Evolutionary conservation across 1,284 basidiomycete species (phyloP).

Genomic region (Flammula alnicola): DNA sequence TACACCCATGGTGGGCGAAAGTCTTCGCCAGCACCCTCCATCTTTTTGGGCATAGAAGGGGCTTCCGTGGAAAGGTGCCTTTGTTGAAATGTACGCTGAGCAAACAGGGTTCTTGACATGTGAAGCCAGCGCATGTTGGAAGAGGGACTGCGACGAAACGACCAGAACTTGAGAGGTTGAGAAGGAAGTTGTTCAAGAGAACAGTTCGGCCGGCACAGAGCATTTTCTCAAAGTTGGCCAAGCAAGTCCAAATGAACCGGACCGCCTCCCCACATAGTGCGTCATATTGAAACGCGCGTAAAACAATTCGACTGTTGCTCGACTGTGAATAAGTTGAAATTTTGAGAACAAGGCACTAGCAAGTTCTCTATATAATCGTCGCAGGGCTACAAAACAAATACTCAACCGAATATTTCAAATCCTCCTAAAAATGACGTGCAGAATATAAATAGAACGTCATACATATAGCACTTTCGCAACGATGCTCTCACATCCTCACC

Average conservation of each 20-base stretch:
- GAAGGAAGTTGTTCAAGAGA: too few relatives aligned
- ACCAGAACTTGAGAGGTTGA: too few relatives aligned
- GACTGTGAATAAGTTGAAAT: too few relatives aligned
- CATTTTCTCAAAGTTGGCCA: too few relatives aligned
- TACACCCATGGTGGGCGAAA: conserved; percentile 65
- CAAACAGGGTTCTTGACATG: background rate
- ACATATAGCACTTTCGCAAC: background rate
- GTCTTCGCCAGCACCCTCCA: conserved; percentile 37
- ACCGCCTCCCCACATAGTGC: too few relatives aligned
- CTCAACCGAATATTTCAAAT: background rate
- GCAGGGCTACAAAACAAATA: background rate
- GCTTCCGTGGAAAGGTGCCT: conserved; percentile 14
- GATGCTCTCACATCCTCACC: conserved; percentile 6
- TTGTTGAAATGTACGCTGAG: conserved; percentile 3
- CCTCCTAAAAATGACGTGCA: background rate
- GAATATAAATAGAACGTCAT: conserved; percentile 10
- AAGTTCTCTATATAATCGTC: too few relatives aligned
- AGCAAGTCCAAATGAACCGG: too few relatives aligned
- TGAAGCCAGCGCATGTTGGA: conserved; percentile 1
- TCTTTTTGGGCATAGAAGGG: conserved; percentile 16
- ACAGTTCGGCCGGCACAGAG: background rate
- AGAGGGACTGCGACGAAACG: too few relatives aligned
- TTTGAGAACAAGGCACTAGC: too few relatives aligned
- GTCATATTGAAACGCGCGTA: too few relatives aligned
- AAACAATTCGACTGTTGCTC: too few relatives aligned